Evolutionary conservation across 1,139 yeast species (phyloP), one percentile per base, ranked within the genome.

Genomic region (Kodamaea suecica): DNA sequence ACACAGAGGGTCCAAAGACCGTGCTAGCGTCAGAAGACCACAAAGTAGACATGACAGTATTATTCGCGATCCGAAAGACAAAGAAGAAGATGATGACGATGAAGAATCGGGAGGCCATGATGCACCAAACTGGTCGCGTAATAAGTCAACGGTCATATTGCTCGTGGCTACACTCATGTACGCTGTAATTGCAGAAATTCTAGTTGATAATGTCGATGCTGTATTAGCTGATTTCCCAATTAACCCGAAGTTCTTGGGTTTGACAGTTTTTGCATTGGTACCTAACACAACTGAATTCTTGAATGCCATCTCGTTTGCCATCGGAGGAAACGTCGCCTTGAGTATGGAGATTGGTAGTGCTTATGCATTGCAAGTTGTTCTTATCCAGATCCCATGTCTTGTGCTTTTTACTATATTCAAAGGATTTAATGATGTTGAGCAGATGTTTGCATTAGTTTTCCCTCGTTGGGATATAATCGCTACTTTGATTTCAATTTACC

Each of bases 261-360:
- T 92, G 44, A 90, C 97, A 0, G 84, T 92, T 1, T 92, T 94
- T 66, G 97, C 98, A 0, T 67, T 94, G 36, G 97, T 94, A 23
- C 98, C 98, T 9, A 92, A 90, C 54, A 88, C 97, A 4, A 92
- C 99, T 0, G 98, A 92, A 61, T 94, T 92, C 53, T 73, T 94
- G 44, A 94, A 92, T 60, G 99, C 98, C 50, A 90, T 92, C 41
- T 88, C 97, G 10, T 92, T 92, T 66, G 98, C 99, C 0, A 78
- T 87, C 50, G 80, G 94, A 46, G 99, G 98, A 2, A 92, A 92
- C 48, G 95, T 94, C 39, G 96, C 98, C 0, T 69, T 92, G 33
- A 84, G 94, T 2, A 86, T 92, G 96, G 99, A 92, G 57, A 92
- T 92, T 57, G 98, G 99, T 44, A 83, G 95, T 46, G 98, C 98